Conservation (phyloP, 306 rosid species). For the Cucurbita pepo region DNA sequence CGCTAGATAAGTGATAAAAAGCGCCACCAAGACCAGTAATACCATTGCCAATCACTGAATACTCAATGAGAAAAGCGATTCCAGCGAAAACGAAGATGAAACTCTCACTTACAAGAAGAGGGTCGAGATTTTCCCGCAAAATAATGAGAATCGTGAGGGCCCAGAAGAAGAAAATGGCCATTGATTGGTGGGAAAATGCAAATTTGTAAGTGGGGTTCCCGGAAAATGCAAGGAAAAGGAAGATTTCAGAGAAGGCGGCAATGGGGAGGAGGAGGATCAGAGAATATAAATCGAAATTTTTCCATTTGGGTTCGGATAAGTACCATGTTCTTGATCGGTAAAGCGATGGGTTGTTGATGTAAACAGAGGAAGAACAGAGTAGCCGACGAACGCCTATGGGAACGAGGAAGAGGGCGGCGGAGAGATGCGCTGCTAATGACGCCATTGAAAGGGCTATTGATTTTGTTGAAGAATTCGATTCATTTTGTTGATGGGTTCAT, state of each 20-base stretch:
- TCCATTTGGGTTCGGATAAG: conserved; percentile 59
- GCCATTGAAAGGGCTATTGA: conserved; percentile 32
- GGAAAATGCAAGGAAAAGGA: conserved; percentile 45
- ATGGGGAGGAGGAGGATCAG: conserved; percentile 55
- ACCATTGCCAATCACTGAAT: conserved; percentile 35
- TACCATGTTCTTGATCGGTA: conserved; percentile 70
- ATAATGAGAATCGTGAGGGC: conserved; percentile 30
- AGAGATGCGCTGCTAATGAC: conserved; percentile 53
- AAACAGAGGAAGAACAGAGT: conserved; percentile 52
- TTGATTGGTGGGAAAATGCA: conserved; percentile 52
- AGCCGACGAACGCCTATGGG: conserved; percentile 63
- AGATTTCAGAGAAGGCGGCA: conserved; percentile 50
- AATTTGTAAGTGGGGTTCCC: conserved; percentile 52
- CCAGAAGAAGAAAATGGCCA: conserved; percentile 50
- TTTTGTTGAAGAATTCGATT: background rate
- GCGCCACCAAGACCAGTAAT: conserved; percentile 37
- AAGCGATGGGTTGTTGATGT: conserved; percentile 53
- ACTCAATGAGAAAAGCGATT: conserved; percentile 18
- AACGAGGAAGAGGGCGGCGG: conserved; percentile 44
- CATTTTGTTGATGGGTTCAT: background rate
- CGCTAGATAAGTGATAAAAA: conserved; percentile 39
- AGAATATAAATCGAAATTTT: conserved; percentile 44
- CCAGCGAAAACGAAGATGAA: conserved; percentile 24
- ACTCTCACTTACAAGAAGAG: conserved; percentile 20
- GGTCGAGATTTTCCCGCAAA: conserved; percentile 21